These are phyloP conservation scores for Hysterangium stoloniferum DNA, from an alignment of 768 basidiomycete species.

Conservation along the genomic window DNA sequence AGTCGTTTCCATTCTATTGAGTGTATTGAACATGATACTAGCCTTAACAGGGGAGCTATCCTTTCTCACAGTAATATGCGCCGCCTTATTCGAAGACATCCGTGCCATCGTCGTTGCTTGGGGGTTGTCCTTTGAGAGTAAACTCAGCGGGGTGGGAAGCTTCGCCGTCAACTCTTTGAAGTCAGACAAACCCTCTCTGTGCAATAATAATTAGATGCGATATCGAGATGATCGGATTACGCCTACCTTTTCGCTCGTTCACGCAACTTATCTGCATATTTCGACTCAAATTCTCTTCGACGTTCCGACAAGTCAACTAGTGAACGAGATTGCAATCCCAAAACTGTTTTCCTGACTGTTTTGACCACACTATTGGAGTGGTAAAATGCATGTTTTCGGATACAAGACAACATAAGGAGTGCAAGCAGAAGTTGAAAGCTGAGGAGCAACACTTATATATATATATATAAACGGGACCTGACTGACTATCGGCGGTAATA, in stretches of 20 bases:
- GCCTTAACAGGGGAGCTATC: conserved; percentile 67
- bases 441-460: no score
- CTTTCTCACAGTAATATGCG: conserved; percentile 30
- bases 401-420: no score
- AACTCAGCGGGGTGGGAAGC: conserved; percentile 19
- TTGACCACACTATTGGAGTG: no score
- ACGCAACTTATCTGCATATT: conserved; percentile 65
- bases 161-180: conserved; percentile 32
- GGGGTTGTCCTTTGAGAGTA: conserved; percentile 31
- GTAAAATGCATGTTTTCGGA: no score
- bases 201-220: conserved; percentile 14
- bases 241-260: conserved; percentile 59
- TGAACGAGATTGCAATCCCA: background rate
- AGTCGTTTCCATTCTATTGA: background rate
- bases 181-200: conserved; percentile 32
- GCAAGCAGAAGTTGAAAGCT: no score
- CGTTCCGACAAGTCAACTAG: background rate
- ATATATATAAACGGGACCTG: no score
- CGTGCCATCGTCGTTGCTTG: conserved; percentile 11
- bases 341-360: no score
- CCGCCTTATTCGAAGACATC: conserved; percentile 10
- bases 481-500: no score
- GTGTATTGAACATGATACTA: conserved; percentile 16
- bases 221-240: conserved; percentile 9
- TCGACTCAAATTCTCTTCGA: conserved; percentile 19